Evolutionary conservation across 2,329 filamentous ascomycete species (phyloP), one percentile per base, ranked within the genome.

Genomic region (Fusarium chlamydosporum): DNA sequence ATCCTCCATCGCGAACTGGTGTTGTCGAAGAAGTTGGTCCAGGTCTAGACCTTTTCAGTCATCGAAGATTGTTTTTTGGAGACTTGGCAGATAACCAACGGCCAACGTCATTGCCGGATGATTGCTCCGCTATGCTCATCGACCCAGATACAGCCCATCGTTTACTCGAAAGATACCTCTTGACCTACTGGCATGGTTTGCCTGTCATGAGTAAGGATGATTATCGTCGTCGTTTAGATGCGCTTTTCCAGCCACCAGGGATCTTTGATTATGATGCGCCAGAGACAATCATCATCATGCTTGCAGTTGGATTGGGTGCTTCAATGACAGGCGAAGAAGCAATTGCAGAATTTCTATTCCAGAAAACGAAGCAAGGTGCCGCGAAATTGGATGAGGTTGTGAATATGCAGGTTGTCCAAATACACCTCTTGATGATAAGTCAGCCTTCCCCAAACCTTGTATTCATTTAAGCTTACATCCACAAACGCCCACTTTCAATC

Each of bases 391-490:
- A 83, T 45, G 81, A 83, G 27, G 77, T 82, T 16, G 81, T 83
- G 4, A 83, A 83, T 42, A 66, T 82, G 15, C 80, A 83, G 52
- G 78, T 78, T 2, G 75, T 83, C 5, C 82, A 83, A 58, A 75
- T 82, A 8, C 76, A 80, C 1, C 66, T 82, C 15, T 72, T 83
- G 31, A 82, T 83, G 80, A 83, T 83, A 80, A 81, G 81, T 67
- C 34, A 42, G 4, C 26, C 50, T n/a, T 20, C 35, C 26, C 16
- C 9, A 45, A 33, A 68, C 13, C 10, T 70, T 67, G 18, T 3
- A 7, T 46, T 55, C 15, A 12, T 20, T 13, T 43, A 29, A 33
- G 33, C 46, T 71, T 29, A 58, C 51, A 59, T 34, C 6, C 23
- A 11, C 56, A 60, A 64, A 83, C 81, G 79, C 76, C 18, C 80